These are phyloP conservation scores for Sphagnum fallax DNA, from an alignment of 228 moss, liverwort and hornwort genomes.

Conservation along the genomic window DNA sequence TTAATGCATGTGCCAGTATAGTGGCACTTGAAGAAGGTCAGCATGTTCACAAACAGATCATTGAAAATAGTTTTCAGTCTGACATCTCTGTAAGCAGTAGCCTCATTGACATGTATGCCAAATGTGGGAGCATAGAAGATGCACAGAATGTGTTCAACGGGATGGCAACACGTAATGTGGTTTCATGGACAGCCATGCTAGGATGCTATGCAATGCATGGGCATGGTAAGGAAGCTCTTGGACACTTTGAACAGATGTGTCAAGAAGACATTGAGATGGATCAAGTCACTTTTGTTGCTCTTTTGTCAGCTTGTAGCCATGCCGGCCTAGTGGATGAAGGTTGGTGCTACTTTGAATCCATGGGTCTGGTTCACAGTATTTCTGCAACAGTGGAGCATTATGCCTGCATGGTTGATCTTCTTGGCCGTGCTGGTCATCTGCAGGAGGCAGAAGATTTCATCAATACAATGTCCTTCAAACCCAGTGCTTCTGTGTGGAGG, in stretches of 20 bases:
- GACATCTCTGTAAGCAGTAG: constrained; percentile 43
- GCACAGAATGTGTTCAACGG: constrained; percentile 20
- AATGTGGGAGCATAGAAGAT: constrained; percentile 17
- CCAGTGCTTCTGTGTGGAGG: constrained; percentile 8
- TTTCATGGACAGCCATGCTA: constrained; percentile 37
- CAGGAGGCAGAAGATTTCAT: constrained; percentile 11
- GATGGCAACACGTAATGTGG: constrained; percentile 33
- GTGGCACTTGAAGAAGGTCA: constrained; percentile 29
- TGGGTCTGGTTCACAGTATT: constrained; percentile 2
- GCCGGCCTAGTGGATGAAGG: constrained; percentile 7
- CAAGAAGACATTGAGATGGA: not conserved
- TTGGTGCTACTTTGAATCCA: constrained; percentile 1
- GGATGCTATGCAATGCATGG: no score
- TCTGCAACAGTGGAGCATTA: constrained; percentile 10
- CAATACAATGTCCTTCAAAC: constrained; percentile 3
- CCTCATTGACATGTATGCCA: constrained; percentile 35
- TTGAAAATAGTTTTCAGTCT: constrained; percentile 12
- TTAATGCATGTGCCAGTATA: constrained; percentile 15
- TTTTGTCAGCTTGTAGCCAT: constrained; percentile 3
- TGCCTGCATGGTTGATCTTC: constrained; percentile 13
- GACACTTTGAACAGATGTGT: no score
- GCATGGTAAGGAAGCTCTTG: no score
- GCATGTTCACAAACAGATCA: constrained; percentile 20
- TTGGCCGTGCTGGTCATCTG: constrained; percentile 13
- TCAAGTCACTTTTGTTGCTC: constrained; percentile 3